Conservation (phyloP, 495 filamentous ascomycete genomes). For the Filosporella fistucella region DNA sequence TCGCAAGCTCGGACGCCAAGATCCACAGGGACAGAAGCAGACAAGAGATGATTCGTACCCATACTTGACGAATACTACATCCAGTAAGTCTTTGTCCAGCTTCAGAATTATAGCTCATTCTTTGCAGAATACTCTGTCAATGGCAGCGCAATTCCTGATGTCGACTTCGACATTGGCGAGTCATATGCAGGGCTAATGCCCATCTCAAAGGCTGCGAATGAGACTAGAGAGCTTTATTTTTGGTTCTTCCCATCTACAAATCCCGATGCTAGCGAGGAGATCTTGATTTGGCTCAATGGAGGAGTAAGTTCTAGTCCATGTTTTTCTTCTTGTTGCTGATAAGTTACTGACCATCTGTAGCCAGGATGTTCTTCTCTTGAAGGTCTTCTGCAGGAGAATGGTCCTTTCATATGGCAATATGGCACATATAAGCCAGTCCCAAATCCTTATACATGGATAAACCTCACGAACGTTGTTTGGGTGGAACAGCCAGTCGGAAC, state of each 20-base stretch:
- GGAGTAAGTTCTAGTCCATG: slow-evolving; percentile 46
- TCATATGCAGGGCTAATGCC: slow-evolving; percentile 71
- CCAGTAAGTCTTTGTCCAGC: slow-evolving; percentile 7
- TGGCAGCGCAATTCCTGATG: slow-evolving; percentile 63
- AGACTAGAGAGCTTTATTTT: slow-evolving; percentile 60
- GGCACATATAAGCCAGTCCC: slow-evolving; percentile 58
- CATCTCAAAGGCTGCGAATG: slow-evolving; percentile 41
- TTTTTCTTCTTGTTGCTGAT: not conserved
- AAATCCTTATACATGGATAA: slow-evolving; percentile 68
- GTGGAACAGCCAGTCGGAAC: slow-evolving; percentile 76
- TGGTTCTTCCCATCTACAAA: slow-evolving; percentile 72
- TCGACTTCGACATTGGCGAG: slow-evolving; percentile 72
- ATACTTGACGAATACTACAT: slow-evolving; percentile 15
- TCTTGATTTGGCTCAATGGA: slow-evolving; percentile 71
- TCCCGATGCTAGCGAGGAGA: slow-evolving; percentile 52
- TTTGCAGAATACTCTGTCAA: slow-evolving; percentile 63
- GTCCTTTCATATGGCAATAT: slow-evolving; percentile 70
- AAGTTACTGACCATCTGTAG: slow-evolving; percentile 11
- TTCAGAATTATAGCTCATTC: no score
- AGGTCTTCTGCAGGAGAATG: slow-evolving; percentile 71
- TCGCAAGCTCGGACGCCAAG: slow-evolving; percentile 1
- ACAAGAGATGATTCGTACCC: not conserved
- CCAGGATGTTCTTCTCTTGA: slow-evolving; percentile 65
- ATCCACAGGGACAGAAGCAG: not conserved
- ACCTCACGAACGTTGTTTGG: slow-evolving; percentile 73